Evolutionary conservation across 768 basidiomycete genomes (phyloP).

Genomic region (Sporobolomyces phaffii): DNA sequence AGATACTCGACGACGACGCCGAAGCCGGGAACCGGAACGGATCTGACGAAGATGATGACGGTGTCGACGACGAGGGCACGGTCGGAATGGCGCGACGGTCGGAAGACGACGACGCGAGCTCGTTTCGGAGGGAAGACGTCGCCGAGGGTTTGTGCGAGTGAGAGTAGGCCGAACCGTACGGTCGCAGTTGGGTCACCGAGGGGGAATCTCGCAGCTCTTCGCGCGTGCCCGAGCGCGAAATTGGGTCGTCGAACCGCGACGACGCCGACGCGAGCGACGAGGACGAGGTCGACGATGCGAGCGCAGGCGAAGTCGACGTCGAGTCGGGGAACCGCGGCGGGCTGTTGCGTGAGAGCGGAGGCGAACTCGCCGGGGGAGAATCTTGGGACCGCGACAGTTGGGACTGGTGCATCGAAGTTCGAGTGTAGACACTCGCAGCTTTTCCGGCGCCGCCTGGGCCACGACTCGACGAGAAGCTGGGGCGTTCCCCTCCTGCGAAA

Average conservation of each 20-base stretch:
- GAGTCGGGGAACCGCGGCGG: not conserved
- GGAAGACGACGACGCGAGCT: not conserved
- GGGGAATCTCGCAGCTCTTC: slow-evolving; percentile 22
- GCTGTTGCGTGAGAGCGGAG: not conserved
- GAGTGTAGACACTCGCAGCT: slow-evolving; percentile 12
- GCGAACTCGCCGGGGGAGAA: not conserved
- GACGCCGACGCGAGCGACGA: not conserved
- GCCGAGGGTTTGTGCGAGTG: slow-evolving; percentile 21
- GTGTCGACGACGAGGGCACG: too few species aligned
- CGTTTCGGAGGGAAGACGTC: slow-evolving; percentile 27
- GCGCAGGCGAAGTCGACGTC: not conserved
- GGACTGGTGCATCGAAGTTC: slow-evolving; percentile 16
- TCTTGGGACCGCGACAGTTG: not conserved
- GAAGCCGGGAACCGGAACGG: not conserved
- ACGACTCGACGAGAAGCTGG: slow-evolving; percentile 7
- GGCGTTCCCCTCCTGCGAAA: slow-evolving; percentile 21
- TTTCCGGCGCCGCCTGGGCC: not conserved
- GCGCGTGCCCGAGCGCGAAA: slow-evolving; percentile 16
- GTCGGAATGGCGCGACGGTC: not conserved
- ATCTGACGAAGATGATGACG: not conserved
- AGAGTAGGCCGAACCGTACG: not conserved
- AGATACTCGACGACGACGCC: not conserved
- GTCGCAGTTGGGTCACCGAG: not conserved
- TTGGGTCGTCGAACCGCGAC: slow-evolving; percentile 7
- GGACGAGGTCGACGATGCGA: not conserved